Conservation (phyloP, 345 rosid species). For the Eucalyptus coolabah region DNA sequence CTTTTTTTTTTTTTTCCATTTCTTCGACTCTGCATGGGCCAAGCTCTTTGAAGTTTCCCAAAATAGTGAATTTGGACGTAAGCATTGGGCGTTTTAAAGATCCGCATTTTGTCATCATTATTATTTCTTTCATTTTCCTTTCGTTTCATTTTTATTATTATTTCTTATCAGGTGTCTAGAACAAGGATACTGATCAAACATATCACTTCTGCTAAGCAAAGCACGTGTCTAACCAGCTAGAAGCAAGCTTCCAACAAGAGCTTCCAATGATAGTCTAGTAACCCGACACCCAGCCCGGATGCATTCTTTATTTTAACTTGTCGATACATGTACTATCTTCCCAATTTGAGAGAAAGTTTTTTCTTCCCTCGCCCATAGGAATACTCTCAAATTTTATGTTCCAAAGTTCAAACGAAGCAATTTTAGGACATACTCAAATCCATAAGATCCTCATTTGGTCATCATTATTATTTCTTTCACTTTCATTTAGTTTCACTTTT, state of each 20-base stretch:
- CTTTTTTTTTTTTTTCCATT: accelerated
- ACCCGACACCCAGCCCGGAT: accelerated
- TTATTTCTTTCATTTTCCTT: background rate
- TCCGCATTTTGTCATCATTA: background rate
- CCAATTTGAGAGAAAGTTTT: too few relatives aligned
- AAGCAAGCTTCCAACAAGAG: too few relatives aligned
- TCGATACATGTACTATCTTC: accelerated
- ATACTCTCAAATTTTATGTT: too few relatives aligned
- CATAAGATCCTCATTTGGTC: background rate
- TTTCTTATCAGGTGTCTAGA: background rate
- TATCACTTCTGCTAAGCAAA: too few relatives aligned
- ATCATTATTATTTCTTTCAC: background rate
- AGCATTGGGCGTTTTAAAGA: background rate
- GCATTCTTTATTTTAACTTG: too few relatives aligned
- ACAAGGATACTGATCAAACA: too few relatives aligned
- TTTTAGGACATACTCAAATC: too few relatives aligned
- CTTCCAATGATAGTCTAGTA: too few relatives aligned
- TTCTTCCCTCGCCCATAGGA: too few relatives aligned
- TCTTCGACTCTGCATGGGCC: background rate
- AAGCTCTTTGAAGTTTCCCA: background rate
- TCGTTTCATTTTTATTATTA: background rate
- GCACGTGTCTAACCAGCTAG: too few relatives aligned
- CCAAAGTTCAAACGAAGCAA: too few relatives aligned
- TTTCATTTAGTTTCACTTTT: too few relatives aligned
- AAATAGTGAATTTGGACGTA: background rate